These are phyloP conservation scores for Theobroma cacao DNA, from an alignment of 345 rosid species.

Conservation along the genomic window DNA sequence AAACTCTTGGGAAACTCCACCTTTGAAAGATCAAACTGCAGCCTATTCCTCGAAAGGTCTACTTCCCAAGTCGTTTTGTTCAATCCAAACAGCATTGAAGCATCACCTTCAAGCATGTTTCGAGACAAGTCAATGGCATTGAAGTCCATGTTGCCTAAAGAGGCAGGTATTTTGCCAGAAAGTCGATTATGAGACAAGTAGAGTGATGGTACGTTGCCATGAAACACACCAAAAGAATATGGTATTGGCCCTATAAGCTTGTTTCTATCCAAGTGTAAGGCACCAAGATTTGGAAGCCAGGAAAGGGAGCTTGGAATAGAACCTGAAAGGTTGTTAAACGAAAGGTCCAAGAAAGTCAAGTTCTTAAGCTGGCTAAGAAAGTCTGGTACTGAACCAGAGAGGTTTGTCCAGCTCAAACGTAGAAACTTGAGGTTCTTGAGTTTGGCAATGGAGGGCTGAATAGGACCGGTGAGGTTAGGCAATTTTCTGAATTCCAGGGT, in stretches of 20 bases:
- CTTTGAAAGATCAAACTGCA: conserved; percentile 53
- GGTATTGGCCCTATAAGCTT: conserved; percentile 60
- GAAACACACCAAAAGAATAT: conserved; percentile 49
- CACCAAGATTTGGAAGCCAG: conserved; percentile 39
- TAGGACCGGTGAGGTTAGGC: conserved; percentile 56
- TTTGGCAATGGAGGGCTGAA: conserved; percentile 54
- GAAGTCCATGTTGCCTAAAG: conserved; percentile 49
- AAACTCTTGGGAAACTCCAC: conserved; percentile 39
- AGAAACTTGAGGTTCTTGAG: conserved; percentile 51
- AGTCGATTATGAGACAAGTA: conserved; percentile 65
- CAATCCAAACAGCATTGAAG: conserved; percentile 59
- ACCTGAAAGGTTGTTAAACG: conserved; percentile 64
- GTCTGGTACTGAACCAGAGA: conserved; percentile 54
- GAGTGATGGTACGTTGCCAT: conserved; percentile 29
- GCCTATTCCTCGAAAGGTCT: conserved; percentile 59
- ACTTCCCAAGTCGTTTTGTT: conserved; percentile 45
- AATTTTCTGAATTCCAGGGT: conserved; percentile 49
- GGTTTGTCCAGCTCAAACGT: conserved; percentile 51
- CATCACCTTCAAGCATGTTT: conserved; percentile 62
- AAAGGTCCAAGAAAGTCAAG: conserved; percentile 48
- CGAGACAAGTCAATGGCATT: conserved; percentile 50
- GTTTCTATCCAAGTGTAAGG: conserved; percentile 62
- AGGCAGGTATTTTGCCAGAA: conserved; percentile 54
- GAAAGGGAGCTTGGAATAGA: conserved; percentile 51
- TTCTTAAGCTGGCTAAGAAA: conserved; percentile 48